These are phyloP conservation scores for Fusarium bactridioides DNA, from an alignment of 2,329 filamentous ascomycete species.

Conservation along the genomic window DNA sequence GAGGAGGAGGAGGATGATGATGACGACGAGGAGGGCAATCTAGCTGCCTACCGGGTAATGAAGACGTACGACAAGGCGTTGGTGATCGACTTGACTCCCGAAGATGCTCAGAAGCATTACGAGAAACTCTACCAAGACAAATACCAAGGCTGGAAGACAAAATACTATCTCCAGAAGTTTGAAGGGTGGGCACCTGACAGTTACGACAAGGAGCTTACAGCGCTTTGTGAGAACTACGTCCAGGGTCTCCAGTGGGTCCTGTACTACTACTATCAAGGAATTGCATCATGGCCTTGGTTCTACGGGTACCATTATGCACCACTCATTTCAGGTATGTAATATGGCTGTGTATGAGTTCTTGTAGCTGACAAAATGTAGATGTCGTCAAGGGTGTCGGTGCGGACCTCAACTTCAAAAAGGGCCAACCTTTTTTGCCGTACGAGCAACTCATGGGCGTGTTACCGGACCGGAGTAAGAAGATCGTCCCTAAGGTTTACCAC, in stretches of 20 bases:
- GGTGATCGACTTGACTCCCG: conserved; percentile 79
- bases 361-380: conserved; percentile 65
- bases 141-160: conserved; percentile 91
- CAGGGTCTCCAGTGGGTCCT: conserved; percentile 98
- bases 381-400: conserved; percentile 87
- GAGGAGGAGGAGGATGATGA: conserved; percentile 63
- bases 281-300: conserved; percentile 99
- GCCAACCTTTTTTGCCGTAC: conserved; percentile 92
- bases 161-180: conserved; percentile 92
- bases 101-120: conserved; percentile 80
- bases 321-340: conserved; percentile 79
- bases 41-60: conserved; percentile 85
- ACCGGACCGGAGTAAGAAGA: conserved; percentile 95
- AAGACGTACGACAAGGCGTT: conserved; percentile 91
- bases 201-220: conserved; percentile 76
- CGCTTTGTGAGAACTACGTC: conserved; percentile 94
- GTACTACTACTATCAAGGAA: conserved; percentile 96
- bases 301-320: conserved; percentile 97
- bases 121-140: conserved; percentile 89
- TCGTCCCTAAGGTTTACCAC: conserved; percentile 88
- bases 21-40: conserved; percentile 77
- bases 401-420: conserved; percentile 89
- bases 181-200: conserved; percentile 83
- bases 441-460: conserved; percentile 98
- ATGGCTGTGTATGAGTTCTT: neutral